These are phyloP conservation scores for Astragalus membranaceus DNA, from an alignment of 306 rosid species.

Conservation along the genomic window DNA sequence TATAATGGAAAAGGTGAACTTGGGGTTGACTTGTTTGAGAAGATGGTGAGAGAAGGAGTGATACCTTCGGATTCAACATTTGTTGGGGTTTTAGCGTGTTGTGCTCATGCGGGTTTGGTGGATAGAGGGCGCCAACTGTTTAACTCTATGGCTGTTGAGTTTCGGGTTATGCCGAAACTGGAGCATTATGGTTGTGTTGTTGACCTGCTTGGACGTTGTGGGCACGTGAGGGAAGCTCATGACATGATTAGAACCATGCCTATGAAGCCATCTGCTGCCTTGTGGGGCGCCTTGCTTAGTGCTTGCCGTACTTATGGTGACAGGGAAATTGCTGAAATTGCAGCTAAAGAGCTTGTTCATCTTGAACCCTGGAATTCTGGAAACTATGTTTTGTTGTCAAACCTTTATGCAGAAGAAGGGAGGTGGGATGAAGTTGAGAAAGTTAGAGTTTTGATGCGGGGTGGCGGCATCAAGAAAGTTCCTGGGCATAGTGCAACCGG, in stretches of 20 bases:
- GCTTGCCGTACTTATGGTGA: constrained; percentile 74
- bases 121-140: constrained; percentile 58
- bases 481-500: constrained; percentile 68
- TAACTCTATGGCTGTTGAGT: constrained; percentile 41
- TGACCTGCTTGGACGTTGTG: constrained; percentile 72
- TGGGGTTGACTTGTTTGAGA: constrained; percentile 57
- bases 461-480: constrained; percentile 44
- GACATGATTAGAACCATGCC: constrained; percentile 67
- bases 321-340: constrained; percentile 48
- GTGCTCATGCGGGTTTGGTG: constrained; percentile 72
- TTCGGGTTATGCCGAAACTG: constrained; percentile 47
- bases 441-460: constrained; percentile 56
- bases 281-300: constrained; percentile 82
- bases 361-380: constrained; percentile 86
- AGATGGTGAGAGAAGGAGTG: constrained; percentile 44
- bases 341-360: constrained; percentile 54
- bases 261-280: constrained; percentile 58
- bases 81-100: constrained; percentile 58
- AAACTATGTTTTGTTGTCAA: constrained; percentile 69
- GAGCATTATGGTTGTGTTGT: constrained; percentile 86
- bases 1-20: constrained; percentile 66
- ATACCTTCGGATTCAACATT: constrained; percentile 61
- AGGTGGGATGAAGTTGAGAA: constrained; percentile 79
- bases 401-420: constrained; percentile 73
- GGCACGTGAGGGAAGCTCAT: constrained; percentile 49